phyloP scores from a whole-genome alignment of 371 early-diverging fungal genomes.

The Mucor irregularis region DNA sequence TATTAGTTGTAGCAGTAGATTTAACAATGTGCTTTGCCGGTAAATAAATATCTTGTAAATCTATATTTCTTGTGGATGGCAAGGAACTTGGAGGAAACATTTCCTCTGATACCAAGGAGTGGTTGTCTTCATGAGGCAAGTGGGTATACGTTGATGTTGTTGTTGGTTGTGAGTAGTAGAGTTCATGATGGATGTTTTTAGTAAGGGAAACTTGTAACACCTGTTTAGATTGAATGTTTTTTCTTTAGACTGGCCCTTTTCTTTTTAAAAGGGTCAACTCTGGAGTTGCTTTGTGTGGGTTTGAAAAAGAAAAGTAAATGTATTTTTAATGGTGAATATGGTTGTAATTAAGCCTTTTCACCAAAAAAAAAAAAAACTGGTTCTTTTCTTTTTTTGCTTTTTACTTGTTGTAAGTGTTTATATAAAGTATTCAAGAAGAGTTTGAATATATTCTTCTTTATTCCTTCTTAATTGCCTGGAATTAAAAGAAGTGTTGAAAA shows the following conservation, averaged over 20 bases:
- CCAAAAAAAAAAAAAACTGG: not conserved
- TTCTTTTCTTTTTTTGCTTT: not conserved
- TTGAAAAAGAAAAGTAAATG: not conserved
- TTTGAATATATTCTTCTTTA: too few relatives aligned
- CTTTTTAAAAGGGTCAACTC: conserved; percentile 13
- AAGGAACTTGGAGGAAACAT: not conserved
- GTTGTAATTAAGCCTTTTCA: not conserved
- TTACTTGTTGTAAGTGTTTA: too few relatives aligned
- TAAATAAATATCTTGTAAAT: too few relatives aligned
- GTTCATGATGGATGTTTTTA: conserved; percentile 8
- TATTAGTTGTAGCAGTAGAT: too few relatives aligned
- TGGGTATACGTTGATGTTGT: not conserved
- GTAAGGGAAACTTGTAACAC: conserved; percentile 7
- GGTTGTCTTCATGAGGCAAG: not conserved
- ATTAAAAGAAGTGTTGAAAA: too few relatives aligned
- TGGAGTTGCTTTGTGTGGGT: conserved; percentile 5
- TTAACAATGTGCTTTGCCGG: too few relatives aligned
- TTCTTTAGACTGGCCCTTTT: conserved; percentile 6
- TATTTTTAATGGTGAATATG: not conserved
- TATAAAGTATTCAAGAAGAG: too few relatives aligned
- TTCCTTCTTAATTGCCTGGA: too few relatives aligned
- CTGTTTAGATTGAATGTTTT: conserved; percentile 15
- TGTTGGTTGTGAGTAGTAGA: not conserved
- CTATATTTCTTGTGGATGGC: not conserved
- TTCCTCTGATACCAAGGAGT: not conserved